phyloP scores from a whole-genome alignment of 352 stramenopile genomes.

The Globisporangium cystogenes region DNA sequence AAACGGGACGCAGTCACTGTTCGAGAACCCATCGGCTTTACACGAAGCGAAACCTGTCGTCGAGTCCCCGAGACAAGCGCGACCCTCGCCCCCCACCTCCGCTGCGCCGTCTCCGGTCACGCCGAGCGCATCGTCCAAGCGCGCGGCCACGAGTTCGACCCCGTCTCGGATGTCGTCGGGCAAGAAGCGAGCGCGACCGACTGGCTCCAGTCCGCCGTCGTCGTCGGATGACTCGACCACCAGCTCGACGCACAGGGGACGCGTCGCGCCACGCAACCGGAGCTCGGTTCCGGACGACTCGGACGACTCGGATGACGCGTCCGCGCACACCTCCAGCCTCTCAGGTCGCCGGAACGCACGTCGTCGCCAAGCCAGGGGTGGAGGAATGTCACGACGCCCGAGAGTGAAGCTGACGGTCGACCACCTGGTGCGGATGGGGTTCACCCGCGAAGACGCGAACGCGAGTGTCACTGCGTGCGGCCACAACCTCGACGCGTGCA shows the following conservation, averaged over 20 bases:
- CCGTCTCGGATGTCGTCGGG: slow-evolving; percentile 2
- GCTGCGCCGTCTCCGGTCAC: background rate
- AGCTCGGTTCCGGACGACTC: slow-evolving; percentile 4
- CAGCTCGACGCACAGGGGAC: slow-evolving; percentile 8
- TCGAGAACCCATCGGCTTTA: background rate
- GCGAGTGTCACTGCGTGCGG: slow-evolving; percentile 52
- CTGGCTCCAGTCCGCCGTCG: slow-evolving; percentile 5
- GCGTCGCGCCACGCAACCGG: slow-evolving; percentile 13
- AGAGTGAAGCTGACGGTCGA: slow-evolving; percentile 54
- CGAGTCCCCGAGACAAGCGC: background rate
- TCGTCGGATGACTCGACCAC: slow-evolving; percentile 3
- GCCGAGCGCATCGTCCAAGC: background rate
- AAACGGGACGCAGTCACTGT: background rate
- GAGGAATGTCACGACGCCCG: slow-evolving; percentile 11
- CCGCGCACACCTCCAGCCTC: background rate
- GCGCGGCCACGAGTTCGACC: background rate
- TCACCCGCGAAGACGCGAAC: slow-evolving; percentile 52
- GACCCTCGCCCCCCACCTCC: background rate
- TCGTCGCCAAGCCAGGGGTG: slow-evolving; percentile 1
- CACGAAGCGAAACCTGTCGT: background rate
- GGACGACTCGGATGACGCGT: background rate
- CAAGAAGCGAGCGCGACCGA: slow-evolving; percentile 26
- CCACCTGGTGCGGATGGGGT: slow-evolving; percentile 56
- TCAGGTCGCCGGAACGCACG: slow-evolving; percentile 12
- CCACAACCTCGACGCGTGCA: slow-evolving; percentile 61